Conservation (phyloP, 2,329 filamentous ascomycete genomes). For the Peltaster fructicola region DNA sequence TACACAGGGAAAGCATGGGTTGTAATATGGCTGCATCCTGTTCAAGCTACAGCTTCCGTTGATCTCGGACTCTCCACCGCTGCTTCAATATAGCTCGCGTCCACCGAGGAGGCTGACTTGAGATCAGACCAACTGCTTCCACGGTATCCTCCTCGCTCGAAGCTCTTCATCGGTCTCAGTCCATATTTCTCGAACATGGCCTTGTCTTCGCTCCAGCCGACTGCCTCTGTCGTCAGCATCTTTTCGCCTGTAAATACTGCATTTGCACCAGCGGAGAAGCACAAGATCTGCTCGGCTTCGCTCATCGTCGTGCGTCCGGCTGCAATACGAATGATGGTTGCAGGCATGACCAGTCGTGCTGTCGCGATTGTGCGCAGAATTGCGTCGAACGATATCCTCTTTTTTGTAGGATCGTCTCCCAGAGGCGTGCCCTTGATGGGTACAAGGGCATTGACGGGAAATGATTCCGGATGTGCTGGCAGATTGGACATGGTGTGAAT, state of each 20-base stretch:
- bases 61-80: too few relatives aligned
- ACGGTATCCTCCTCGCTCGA: conserved; percentile 18
- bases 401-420: conserved; percentile 37
- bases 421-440: conserved; percentile 82
- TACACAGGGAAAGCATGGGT: too few relatives aligned
- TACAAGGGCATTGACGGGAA: conserved; percentile 80
- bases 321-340: conserved; percentile 71
- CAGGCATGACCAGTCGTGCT: conserved; percentile 65
- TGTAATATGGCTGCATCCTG: too few relatives aligned
- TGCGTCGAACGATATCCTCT: conserved; percentile 57
- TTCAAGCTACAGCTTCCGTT: too few relatives aligned
- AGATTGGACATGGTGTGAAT: conserved; percentile 69
- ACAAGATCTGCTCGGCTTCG: conserved; percentile 77
- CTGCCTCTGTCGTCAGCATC: conserved; percentile 86
- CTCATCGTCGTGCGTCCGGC: conserved; percentile 69
- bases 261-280: conserved; percentile 81
- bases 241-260: conserved; percentile 93
- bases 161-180: conserved; percentile 50
- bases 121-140: conserved; percentile 13
- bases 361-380: conserved; percentile 72
- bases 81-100: too few relatives aligned
- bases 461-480: conserved; percentile 69
- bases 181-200: conserved; percentile 74
- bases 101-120: conserved; percentile 7
- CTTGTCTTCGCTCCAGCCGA: conserved; percentile 77